These are phyloP conservation scores for Exophiala dermatitidis DNA, from an alignment of 2,329 filamentous ascomycete genomes.

Conservation along the genomic window DNA sequence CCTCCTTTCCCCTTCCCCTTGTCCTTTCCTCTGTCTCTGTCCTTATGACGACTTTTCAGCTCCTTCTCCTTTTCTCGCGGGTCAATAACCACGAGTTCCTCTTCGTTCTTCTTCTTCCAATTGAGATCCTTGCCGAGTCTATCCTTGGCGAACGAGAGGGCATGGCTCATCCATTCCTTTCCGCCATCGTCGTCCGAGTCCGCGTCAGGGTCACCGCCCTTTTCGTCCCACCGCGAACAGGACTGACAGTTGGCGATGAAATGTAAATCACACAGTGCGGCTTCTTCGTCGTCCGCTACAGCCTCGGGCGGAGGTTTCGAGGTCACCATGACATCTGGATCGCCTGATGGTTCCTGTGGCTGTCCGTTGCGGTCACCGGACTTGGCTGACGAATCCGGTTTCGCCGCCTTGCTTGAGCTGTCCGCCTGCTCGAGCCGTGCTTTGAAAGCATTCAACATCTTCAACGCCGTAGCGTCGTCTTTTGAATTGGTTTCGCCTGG, in stretches of 20 bases:
- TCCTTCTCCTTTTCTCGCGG: constrained; percentile 73
- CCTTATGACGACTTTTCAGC: constrained; percentile 43
- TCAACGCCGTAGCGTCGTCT: constrained; percentile 58
- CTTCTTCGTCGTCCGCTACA: constrained; percentile 52
- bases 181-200: constrained; percentile 46
- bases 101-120: constrained; percentile 84
- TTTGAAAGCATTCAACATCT: constrained; percentile 71
- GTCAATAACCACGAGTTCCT: constrained; percentile 89
- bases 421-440: constrained; percentile 57
- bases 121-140: constrained; percentile 82
- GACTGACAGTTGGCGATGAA: constrained; percentile 95
- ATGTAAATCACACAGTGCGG: constrained; percentile 78
- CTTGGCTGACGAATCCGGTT: not conserved
- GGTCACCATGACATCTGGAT: constrained; percentile 8
- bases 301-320: not conserved
- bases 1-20: constrained; percentile 9
- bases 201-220: constrained; percentile 40
- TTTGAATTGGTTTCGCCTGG: constrained; percentile 39
- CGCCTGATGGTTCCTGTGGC: not conserved
- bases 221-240: constrained; percentile 73
- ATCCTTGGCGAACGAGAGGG: constrained; percentile 79
- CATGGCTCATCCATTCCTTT: constrained; percentile 77
- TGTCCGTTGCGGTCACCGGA: not conserved
- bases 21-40: constrained; percentile 32
- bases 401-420: constrained; percentile 28